Evolutionary conservation across 495 filamentous ascomycete genomes (phyloP).

Genomic region (Penicillium canariense): DNA sequence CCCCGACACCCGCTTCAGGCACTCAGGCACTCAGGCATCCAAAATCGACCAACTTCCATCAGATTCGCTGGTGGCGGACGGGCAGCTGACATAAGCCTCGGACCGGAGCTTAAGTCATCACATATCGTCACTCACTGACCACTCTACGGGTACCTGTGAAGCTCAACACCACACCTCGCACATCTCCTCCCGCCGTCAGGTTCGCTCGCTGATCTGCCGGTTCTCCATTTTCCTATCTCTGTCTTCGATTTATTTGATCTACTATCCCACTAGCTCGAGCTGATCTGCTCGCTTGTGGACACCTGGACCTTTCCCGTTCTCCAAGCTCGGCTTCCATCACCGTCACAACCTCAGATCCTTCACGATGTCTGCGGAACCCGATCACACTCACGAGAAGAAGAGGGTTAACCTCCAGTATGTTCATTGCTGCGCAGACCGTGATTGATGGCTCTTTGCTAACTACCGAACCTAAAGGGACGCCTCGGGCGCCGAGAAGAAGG

Average conservation of each 20-base stretch:
- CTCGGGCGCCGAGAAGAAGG: constrained; percentile 84
- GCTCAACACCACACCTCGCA: constrained; percentile 28
- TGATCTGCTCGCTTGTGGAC: constrained; percentile 15
- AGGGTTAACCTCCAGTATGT: constrained; percentile 90
- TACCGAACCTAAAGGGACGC: constrained; percentile 61
- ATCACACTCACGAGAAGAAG: constrained; percentile 71
- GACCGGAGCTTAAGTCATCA: constrained; percentile 44
- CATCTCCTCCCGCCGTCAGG: constrained; percentile 23
- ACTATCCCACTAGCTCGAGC: constrained; percentile 4
- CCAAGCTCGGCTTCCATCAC: constrained; percentile 26
- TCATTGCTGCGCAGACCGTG: background rate
- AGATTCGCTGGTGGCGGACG: constrained; percentile 38
- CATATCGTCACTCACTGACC: constrained; percentile 38
- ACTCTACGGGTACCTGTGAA: constrained; percentile 34
- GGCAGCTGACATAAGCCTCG: constrained; percentile 21
- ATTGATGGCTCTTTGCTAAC: constrained; percentile 34
- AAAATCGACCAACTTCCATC: constrained; percentile 42
- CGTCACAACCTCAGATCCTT: constrained; percentile 26
- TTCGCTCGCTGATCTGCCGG: constrained; percentile 18
- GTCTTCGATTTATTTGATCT: constrained; percentile 10
- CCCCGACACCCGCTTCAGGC: background rate
- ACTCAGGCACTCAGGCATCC: constrained; percentile 21
- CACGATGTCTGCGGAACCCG: constrained; percentile 55
- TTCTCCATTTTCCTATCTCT: constrained; percentile 19
- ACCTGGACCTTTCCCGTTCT: constrained; percentile 14